These are phyloP conservation scores for Skeletonema tropicum DNA, from an alignment of 108 stramenopile species.

Conservation along the genomic window DNA sequence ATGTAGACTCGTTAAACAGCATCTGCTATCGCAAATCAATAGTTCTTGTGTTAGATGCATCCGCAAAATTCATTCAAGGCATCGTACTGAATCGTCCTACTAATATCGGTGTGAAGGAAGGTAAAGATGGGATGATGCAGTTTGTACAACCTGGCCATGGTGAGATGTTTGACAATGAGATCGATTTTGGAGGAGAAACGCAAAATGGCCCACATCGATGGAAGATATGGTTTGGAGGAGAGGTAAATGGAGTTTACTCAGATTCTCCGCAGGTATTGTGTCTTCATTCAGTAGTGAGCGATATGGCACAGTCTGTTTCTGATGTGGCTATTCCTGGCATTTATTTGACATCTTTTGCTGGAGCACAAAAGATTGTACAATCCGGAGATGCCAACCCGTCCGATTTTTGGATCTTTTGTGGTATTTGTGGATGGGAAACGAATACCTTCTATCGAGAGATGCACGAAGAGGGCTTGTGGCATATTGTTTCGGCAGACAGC, in stretches of 20 bases:
- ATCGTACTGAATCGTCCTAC: constrained; percentile 83
- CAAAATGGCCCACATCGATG: constrained; percentile 20
- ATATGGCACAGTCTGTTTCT: constrained; percentile 31
- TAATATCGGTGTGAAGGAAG: constrained; percentile 43
- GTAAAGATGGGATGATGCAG: constrained; percentile 29
- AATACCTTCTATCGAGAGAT: constrained; percentile 41
- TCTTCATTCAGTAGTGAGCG: constrained; percentile 35
- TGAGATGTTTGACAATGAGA: constrained; percentile 33
- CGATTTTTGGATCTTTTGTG: constrained; percentile 57
- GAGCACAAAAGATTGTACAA: constrained; percentile 30
- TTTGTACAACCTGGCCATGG: constrained; percentile 32
- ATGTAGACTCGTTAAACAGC: constrained; percentile 50
- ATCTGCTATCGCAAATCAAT: constrained; percentile 76
- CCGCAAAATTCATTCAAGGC: constrained; percentile 65
- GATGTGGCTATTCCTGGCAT: constrained; percentile 41
- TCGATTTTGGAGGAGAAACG: neutral
- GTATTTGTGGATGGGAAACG: constrained; percentile 56
- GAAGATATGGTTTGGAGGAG: constrained; percentile 80
- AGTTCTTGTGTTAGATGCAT: constrained; percentile 69
- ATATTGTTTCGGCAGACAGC: constrained; percentile 31
- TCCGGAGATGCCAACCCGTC: constrained; percentile 37
- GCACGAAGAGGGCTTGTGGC: constrained; percentile 48
- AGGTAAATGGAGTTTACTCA: constrained; percentile 54
- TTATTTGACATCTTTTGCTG: constrained; percentile 39
- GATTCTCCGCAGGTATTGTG: constrained; percentile 47